Evolutionary conservation across 2,329 filamentous ascomycete genomes (phyloP).

Genomic region (Domatiomyces catenatus): DNA sequence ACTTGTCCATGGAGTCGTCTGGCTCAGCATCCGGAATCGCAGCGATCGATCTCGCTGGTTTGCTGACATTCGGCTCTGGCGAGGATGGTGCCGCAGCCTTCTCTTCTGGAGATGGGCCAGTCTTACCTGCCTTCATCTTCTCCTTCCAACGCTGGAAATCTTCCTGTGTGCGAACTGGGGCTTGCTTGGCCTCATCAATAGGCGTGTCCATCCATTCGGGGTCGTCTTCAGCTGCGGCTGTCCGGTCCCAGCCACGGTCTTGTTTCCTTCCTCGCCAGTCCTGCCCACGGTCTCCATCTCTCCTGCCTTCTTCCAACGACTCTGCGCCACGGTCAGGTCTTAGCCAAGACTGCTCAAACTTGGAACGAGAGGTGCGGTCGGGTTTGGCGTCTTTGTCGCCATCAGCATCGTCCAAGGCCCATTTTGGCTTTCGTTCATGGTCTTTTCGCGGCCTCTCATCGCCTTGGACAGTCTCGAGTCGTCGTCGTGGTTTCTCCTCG

Average conservation of each 20-base stretch:
- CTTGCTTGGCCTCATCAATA: constrained; percentile 34
- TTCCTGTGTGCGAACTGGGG: constrained; percentile 63
- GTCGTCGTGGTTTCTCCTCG: constrained; percentile 2
- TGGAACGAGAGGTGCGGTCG: constrained; percentile 28
- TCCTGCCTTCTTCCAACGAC: constrained; percentile 28
- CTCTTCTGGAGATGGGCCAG: constrained; percentile 14
- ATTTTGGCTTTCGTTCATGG: constrained; percentile 12
- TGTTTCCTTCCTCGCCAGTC: constrained; percentile 42
- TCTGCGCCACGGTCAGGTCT: constrained; percentile 39
- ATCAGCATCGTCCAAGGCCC: constrained; percentile 13
- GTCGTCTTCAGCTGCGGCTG: constrained; percentile 51
- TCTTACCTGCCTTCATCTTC: constrained; percentile 55
- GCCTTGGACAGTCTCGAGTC: neutral
- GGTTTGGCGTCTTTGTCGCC: constrained; percentile 6
- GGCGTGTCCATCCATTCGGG: constrained; percentile 77
- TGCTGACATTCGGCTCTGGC: constrained; percentile 32
- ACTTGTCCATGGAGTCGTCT: constrained; percentile 17
- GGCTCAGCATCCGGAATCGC: constrained; percentile 6
- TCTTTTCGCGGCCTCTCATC: constrained; percentile 8
- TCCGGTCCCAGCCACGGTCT: constrained; percentile 41
- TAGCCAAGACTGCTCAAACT: constrained; percentile 61
- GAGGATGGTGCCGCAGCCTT: constrained; percentile 8
- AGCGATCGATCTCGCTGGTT: constrained; percentile 14
- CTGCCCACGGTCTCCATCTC: constrained; percentile 40
- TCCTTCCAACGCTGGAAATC: constrained; percentile 95